Evolutionary conservation across 2,329 filamentous ascomycete genomes (phyloP).

Genomic region (Alternaria conjuncta): DNA sequence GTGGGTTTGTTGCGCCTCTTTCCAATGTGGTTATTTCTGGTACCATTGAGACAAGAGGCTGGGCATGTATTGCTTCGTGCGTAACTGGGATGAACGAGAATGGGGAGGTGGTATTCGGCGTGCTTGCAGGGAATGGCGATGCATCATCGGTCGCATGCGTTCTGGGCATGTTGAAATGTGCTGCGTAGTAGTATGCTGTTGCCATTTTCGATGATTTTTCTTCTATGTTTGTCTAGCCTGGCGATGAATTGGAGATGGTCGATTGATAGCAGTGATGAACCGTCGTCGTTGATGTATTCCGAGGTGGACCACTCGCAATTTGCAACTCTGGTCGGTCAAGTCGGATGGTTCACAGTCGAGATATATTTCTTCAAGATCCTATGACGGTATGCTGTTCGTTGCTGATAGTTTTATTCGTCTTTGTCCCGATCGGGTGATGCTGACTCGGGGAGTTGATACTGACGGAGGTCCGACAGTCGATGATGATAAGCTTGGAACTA

Average conservation of each 20-base stretch:
- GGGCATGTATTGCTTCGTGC: neutral
- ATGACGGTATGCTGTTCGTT: neutral
- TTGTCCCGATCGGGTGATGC: neutral
- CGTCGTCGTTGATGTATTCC: neutral
- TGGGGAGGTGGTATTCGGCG: neutral
- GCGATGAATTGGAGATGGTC: too few species aligned
- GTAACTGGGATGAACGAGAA: neutral
- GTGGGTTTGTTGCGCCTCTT: conserved; percentile 9
- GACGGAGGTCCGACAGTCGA: neutral
- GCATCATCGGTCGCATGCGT: neutral
- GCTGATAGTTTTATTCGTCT: neutral
- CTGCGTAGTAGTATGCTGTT: conserved; percentile 27
- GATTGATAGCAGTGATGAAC: neutral
- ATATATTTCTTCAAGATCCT: neutral
- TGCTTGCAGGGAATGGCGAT: neutral
- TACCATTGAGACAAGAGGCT: neutral
- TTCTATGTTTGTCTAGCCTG: neutral
- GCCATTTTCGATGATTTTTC: conserved; percentile 12
- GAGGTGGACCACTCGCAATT: neutral
- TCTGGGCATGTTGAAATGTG: conserved; percentile 25
- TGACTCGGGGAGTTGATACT: neutral
- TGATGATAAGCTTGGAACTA: neutral
- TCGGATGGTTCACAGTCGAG: neutral
- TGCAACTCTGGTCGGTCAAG: neutral
- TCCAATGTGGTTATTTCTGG: conserved; percentile 2